These are phyloP conservation scores for Hypoxylon sp. DNA, from an alignment of 2,329 filamentous ascomycete genomes.

Conservation along the genomic window DNA sequence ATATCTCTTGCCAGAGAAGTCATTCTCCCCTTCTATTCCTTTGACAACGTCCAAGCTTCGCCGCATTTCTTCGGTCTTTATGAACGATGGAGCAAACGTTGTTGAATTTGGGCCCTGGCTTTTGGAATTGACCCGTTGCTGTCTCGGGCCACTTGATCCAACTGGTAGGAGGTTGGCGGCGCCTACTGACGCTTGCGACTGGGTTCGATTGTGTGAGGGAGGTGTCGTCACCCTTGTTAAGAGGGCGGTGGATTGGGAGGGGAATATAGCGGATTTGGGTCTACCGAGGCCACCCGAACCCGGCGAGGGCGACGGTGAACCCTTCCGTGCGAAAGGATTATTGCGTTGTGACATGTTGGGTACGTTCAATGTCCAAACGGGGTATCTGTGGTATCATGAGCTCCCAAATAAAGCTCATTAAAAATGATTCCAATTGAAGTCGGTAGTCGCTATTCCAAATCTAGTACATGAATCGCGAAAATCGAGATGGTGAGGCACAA, in stretches of 20 bases:
- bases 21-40: conserved; percentile 95
- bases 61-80: conserved; percentile 86
- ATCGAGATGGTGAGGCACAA: conserved; percentile 37
- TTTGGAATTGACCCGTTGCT: conserved; percentile 72
- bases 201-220: conserved; percentile 76
- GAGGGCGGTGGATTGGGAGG: conserved; percentile 68
- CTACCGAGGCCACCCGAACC: conserved; percentile 62
- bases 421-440: conserved; percentile 19
- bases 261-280: conserved; percentile 83
- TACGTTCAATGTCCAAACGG: conserved; percentile 68
- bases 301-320: conserved; percentile 78
- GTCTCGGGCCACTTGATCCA: conserved; percentile 55
- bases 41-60: conserved; percentile 69
- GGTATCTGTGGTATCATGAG: conserved; percentile 27
- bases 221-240: conserved; percentile 57
- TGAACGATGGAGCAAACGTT: conserved; percentile 97
- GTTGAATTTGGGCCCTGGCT: conserved; percentile 75
- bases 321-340: conserved; percentile 82
- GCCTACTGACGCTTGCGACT: conserved; percentile 73
- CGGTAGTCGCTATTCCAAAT: conserved; percentile 25
- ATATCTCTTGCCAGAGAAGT: conserved; percentile 98
- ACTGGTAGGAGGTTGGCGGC: conserved; percentile 60
- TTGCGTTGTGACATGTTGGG: conserved; percentile 78
- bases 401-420: conserved; percentile 33
- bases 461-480: conserved; percentile 32